These are phyloP conservation scores for Combretum micranthum DNA, from an alignment of 345 rosid genomes.

Conservation along the genomic window DNA sequence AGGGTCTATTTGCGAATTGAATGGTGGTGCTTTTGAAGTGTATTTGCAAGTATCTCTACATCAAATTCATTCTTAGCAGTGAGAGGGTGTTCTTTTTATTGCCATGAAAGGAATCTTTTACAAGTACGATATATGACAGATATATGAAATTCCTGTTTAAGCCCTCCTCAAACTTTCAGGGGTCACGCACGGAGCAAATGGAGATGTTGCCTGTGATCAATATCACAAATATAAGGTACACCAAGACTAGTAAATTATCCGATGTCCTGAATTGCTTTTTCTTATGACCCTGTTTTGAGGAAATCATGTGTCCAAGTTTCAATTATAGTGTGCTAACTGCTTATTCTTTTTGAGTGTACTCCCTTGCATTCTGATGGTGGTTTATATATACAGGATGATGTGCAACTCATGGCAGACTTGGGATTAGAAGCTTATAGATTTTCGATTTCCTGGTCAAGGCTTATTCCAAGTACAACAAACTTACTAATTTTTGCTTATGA, in stretches of 20 bases:
- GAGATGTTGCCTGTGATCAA: conserved; percentile 20
- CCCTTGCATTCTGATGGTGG: neutral
- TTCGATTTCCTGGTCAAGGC: conserved; percentile 32
- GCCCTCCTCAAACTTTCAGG: conserved; percentile 11
- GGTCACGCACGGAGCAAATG: conserved; percentile 13
- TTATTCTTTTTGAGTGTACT: no score
- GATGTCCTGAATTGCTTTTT: neutral
- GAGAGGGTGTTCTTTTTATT: no score
- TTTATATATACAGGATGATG: conserved; percentile 19
- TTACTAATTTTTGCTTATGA: neutral
- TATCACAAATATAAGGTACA: conserved; percentile 26
- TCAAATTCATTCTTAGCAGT: no score
- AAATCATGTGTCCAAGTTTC: no score
- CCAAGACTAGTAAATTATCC: neutral
- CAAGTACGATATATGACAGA: neutral
- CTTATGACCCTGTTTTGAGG: neutral
- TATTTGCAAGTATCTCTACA: no score
- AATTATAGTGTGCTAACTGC: no score
- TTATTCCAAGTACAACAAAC: conserved; percentile 20
- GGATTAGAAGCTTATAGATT: conserved; percentile 23
- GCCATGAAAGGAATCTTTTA: no score
- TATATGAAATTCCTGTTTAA: neutral
- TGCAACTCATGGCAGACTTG: conserved; percentile 20
- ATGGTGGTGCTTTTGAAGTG: no score
- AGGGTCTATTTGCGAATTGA: no score